These are phyloP conservation scores for Plasmodium coatneyi DNA, from an alignment of 169 alveolate genomes.

Conservation along the genomic window DNA sequence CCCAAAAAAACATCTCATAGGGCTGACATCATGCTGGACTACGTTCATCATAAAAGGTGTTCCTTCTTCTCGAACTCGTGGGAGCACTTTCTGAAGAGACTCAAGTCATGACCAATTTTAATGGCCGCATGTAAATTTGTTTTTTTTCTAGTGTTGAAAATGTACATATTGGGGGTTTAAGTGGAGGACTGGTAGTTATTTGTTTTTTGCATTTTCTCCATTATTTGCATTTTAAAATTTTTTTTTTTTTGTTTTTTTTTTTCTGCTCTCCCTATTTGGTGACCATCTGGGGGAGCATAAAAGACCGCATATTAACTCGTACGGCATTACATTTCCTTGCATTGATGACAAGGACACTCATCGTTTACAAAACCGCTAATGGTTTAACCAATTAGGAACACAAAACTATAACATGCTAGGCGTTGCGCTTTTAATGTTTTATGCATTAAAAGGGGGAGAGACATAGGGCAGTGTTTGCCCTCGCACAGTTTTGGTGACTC, in stretches of 20 bases:
- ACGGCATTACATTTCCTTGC: background rate
- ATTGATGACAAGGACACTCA: background rate
- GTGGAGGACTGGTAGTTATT: background rate
- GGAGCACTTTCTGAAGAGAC: slow-evolving; percentile 41
- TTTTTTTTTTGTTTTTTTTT: background rate
- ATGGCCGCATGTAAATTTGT: background rate
- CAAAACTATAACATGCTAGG: background rate
- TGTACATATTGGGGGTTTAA: background rate
- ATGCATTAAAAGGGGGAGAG: background rate
- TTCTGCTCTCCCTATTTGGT: background rate
- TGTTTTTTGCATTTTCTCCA: background rate
- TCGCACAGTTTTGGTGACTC: background rate
- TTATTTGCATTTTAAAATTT: background rate
- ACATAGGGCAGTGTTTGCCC: background rate
- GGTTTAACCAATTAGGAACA: background rate
- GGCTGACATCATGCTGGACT: slow-evolving; percentile 75
- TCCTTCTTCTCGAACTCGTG: slow-evolving; percentile 66
- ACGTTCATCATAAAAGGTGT: slow-evolving; percentile 75
- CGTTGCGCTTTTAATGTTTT: background rate
- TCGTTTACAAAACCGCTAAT: background rate
- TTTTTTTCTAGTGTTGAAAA: background rate
- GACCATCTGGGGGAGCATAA: background rate
- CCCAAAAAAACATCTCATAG: background rate
- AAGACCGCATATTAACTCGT: background rate
- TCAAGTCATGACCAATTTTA: slow-evolving; percentile 12